Percentiles rank a stretch among this genome's conserved stretches.
Evolutionary conservation across 768 basidiomycete genomes (phyloP).

Genomic region (Tylopilus vinaceipallidus): DNA sequence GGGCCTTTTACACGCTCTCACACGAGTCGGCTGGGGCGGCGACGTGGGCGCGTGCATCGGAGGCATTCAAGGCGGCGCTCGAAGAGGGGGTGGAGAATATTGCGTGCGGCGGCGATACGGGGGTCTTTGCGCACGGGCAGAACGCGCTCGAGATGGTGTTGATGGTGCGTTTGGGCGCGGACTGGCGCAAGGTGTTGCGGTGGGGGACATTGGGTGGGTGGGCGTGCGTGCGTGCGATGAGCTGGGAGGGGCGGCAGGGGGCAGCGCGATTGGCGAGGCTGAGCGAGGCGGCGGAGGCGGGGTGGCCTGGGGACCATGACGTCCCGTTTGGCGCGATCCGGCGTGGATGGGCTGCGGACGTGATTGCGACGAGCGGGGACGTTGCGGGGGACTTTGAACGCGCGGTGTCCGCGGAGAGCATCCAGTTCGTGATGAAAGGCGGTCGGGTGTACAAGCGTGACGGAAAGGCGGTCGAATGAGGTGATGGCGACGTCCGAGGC

Average conservation of each 20-base stretch:
- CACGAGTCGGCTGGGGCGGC: constrained; percentile 9
- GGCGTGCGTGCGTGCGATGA: constrained; percentile 48
- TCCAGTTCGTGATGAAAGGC: constrained; percentile 59
- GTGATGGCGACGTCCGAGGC: not conserved
- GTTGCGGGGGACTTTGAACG: constrained; percentile 39
- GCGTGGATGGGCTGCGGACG: constrained; percentile 55
- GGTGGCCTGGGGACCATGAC: constrained; percentile 43
- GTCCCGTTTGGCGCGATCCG: constrained; percentile 54
- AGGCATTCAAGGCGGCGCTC: constrained; percentile 47
- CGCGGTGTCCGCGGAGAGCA: constrained; percentile 45
- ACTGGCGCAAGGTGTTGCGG: constrained; percentile 49
- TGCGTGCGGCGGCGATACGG: constrained; percentile 66
- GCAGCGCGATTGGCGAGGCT: constrained; percentile 25
- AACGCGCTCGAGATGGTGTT: constrained; percentile 61
- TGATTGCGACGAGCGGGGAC: constrained; percentile 39
- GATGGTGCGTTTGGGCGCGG: constrained; percentile 56
- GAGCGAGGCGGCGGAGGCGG: constrained; percentile 22
- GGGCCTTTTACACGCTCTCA: constrained; percentile 41
- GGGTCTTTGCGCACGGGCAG: constrained; percentile 57
- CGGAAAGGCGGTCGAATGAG: constrained; percentile 23
- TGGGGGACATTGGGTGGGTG: constrained; percentile 62
- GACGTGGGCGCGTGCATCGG: constrained; percentile 38
- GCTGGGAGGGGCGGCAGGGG: constrained; percentile 41
- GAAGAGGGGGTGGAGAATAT: constrained; percentile 44
- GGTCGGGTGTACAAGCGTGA: constrained; percentile 46